Evolutionary conservation across 2,329 filamentous ascomycete species (phyloP).

Genomic region (Fusarium sp.): DNA sequence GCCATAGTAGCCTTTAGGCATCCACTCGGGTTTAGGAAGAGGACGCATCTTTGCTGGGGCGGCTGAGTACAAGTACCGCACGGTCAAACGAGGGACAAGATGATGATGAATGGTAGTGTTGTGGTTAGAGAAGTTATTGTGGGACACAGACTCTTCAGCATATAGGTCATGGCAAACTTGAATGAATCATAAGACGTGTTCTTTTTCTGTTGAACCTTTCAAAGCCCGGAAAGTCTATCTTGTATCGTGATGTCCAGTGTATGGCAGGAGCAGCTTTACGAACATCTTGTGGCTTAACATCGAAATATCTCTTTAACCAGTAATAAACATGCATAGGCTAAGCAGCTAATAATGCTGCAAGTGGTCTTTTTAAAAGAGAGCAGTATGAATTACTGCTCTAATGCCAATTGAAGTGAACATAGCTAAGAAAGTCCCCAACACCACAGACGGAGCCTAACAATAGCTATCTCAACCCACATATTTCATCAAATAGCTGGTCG

Average conservation of each 20-base stretch:
- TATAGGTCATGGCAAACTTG: background rate
- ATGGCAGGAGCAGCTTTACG: background rate
- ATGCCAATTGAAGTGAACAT: background rate
- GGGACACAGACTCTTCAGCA: background rate
- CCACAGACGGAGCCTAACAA: background rate
- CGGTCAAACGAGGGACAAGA: background rate
- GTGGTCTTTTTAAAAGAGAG: too few species aligned
- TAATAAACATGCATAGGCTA: background rate
- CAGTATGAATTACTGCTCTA: too few species aligned
- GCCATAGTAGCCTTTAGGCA: background rate
- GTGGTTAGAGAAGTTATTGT: background rate
- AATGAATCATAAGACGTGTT: background rate
- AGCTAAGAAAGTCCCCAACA: background rate
- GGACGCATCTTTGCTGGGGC: constrained; percentile 3
- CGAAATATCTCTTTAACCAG: background rate
- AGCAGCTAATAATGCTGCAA: rapidly evolving
- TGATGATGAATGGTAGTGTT: background rate
- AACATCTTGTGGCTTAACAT: background rate
- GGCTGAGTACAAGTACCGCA: background rate
- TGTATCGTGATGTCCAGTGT: background rate
- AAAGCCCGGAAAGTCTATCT: background rate
- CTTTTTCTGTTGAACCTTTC: background rate
- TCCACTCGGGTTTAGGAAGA: background rate
- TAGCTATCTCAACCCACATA: background rate
- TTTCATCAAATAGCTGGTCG: background rate